These are phyloP conservation scores for Pyrenula aspistea DNA, from an alignment of 495 filamentous ascomycete species.

Conservation along the genomic window DNA sequence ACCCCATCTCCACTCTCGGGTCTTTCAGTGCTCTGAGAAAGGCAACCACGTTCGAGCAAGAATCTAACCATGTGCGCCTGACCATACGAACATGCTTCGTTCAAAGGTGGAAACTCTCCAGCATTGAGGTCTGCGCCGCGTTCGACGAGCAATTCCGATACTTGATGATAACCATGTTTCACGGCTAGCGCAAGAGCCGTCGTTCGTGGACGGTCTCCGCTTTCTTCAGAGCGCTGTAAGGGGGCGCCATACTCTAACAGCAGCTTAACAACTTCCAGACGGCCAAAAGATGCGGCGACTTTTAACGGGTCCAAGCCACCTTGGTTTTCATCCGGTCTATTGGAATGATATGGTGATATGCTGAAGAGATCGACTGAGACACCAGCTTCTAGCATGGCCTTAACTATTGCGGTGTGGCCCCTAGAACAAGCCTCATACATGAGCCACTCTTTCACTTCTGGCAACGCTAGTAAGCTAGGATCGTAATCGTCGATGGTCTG, in stretches of 20 bases:
- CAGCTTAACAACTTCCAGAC: neutral
- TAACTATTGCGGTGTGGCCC: neutral
- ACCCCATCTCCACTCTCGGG: neutral
- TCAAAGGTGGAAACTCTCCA: neutral
- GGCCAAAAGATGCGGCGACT: neutral
- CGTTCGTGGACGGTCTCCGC: too few species aligned
- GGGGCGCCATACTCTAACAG: neutral
- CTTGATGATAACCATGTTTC: neutral
- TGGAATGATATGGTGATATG: neutral
- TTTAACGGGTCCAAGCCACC: neutral
- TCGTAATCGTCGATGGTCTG: neutral
- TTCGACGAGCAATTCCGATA: neutral
- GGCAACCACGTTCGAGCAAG: neutral
- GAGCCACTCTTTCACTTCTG: neutral
- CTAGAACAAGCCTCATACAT: neutral
- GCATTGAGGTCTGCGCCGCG: neutral
- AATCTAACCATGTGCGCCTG: neutral
- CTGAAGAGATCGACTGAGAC: neutral
- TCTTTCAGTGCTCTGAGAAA: too few species aligned
- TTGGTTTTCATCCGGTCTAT: neutral
- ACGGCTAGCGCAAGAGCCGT: neutral
- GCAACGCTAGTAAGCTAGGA: neutral
- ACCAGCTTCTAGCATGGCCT: neutral
- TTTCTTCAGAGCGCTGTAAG: neutral
- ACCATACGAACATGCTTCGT: neutral